Conservation (phyloP, 768 basidiomycete genomes). For the Leccinellum rugosiceps region DNA sequence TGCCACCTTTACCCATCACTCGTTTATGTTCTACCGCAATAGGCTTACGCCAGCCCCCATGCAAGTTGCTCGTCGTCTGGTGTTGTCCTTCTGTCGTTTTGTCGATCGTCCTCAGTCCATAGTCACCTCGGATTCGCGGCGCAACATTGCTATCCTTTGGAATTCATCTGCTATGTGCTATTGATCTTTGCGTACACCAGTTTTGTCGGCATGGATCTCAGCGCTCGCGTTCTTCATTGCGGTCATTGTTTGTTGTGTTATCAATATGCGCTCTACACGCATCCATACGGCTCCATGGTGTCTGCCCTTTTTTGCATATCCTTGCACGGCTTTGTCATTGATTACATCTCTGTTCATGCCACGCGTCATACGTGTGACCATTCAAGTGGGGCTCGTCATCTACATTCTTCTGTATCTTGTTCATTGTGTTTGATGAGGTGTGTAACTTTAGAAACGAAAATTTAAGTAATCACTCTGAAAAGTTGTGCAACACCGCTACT, state of each 20-base stretch:
- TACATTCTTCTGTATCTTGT: not conserved
- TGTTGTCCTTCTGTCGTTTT: slow-evolving; percentile 19
- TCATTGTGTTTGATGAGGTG: not conserved
- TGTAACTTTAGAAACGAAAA: not conserved
- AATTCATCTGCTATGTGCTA: slow-evolving; percentile 24
- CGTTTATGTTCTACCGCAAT: slow-evolving; percentile 19
- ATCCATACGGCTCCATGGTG: slow-evolving; percentile 8
- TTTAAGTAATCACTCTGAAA: not conserved
- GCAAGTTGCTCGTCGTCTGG: slow-evolving; percentile 3
- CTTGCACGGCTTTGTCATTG: not conserved
- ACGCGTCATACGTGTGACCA: not conserved
- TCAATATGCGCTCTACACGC: slow-evolving; percentile 19
- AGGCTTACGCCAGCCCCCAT: slow-evolving; percentile 10
- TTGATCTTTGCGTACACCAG: slow-evolving; percentile 20
- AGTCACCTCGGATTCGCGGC: slow-evolving; percentile 2
- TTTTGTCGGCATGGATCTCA: slow-evolving; percentile 17
- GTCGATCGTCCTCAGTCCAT: slow-evolving; percentile 10
- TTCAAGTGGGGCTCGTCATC: not conserved
- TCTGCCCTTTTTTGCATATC: slow-evolving; percentile 25
- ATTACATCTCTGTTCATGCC: not conserved
- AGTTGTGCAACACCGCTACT: too few species aligned
- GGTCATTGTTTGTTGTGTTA: slow-evolving; percentile 14
- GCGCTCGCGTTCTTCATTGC: slow-evolving; percentile 13
- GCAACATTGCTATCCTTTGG: slow-evolving; percentile 18
- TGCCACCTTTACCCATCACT: slow-evolving; percentile 12